Percentiles rank a stretch among this genome's conserved stretches.
Conservation (phyloP, 2,329 filamentous ascomycete genomes). For the Diaporthe amygdali region DNA sequence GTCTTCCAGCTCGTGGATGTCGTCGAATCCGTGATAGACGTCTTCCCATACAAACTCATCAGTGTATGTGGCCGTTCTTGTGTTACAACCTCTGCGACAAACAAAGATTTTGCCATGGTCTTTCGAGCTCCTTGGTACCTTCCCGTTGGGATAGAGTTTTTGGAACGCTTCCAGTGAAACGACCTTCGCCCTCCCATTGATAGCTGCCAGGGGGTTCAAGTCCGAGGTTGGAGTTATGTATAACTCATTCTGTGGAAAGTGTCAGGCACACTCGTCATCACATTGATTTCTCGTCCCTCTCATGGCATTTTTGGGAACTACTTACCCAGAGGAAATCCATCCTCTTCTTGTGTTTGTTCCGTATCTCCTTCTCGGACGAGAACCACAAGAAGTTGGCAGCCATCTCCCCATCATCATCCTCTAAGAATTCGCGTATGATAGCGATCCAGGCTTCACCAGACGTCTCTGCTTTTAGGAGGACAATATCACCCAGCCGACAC, state of each 20-base stretch:
- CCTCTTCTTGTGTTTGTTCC: slow-evolving; percentile 81
- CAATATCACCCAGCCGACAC: slow-evolving; percentile 80
- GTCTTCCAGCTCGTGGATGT: slow-evolving; percentile 69
- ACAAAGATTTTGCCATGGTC: slow-evolving; percentile 88
- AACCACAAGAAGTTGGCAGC: slow-evolving; percentile 96
- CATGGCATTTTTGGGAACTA: not conserved
- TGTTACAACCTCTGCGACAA: slow-evolving; percentile 88
- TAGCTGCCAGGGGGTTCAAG: slow-evolving; percentile 82
- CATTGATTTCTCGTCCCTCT: no score
- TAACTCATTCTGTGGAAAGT: slow-evolving; percentile 72
- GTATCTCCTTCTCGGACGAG: slow-evolving; percentile 86
- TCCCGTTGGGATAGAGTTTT: slow-evolving; percentile 74
- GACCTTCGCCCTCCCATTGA: slow-evolving; percentile 86
- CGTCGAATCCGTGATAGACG: slow-evolving; percentile 69
- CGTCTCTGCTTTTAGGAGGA: slow-evolving; percentile 87
- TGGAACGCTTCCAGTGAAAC: slow-evolving; percentile 75
- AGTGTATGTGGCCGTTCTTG: slow-evolving; percentile 87
- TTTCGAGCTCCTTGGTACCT: slow-evolving; percentile 72
- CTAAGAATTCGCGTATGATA: slow-evolving; percentile 81
- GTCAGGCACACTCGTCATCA: not conserved
- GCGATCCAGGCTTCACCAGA: slow-evolving; percentile 91
- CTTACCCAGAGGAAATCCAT: slow-evolving; percentile 75
- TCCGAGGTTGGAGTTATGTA: slow-evolving; percentile 92
- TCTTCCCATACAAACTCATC: slow-evolving; percentile 94
- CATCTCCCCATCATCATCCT: slow-evolving; percentile 77